Evolutionary conservation across 371 early-diverging fungal genomes (phyloP).

Genomic region (Zychaea mexicana): DNA sequence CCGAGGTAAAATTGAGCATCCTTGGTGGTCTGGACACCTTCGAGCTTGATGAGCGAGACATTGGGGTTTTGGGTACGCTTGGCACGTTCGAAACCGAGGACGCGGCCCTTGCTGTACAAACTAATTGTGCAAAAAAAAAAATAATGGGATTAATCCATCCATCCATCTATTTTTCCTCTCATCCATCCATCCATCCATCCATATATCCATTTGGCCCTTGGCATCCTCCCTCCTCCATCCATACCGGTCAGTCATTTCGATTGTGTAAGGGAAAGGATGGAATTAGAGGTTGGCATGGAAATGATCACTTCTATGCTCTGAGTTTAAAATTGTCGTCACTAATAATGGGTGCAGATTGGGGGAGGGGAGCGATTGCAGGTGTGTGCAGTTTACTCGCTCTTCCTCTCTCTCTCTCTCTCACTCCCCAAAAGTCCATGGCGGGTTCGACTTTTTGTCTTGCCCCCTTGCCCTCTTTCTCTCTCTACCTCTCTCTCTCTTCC

Average conservation of each 20-base stretch:
- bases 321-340: neutral
- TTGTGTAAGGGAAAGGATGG: neutral
- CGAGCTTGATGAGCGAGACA: conserved; percentile 91
- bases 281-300: neutral
- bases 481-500: too few relatives aligned
- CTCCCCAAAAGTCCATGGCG: too few relatives aligned
- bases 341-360: neutral
- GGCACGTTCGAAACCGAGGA: conserved; percentile 92
- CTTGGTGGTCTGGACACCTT: conserved; percentile 87
- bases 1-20: conserved; percentile 91
- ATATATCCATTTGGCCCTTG: conserved; percentile 8
- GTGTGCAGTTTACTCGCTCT: neutral
- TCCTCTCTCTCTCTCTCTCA: neutral
- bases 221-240: neutral
- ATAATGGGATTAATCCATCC: conserved; percentile 1
- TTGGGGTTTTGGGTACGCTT: conserved; percentile 91
- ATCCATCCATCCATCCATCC: conserved; percentile 25
- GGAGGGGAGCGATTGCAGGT: too few relatives aligned
- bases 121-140: conserved; percentile 49
- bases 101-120: conserved; percentile 96
- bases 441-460: too few relatives aligned
- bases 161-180: conserved; percentile 5
- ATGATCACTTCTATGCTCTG: neutral
- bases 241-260: conserved; percentile 6
- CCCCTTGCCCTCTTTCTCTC: neutral